Conservation (phyloP, 257 asterid species). For the Lycium ferocissimum region DNA sequence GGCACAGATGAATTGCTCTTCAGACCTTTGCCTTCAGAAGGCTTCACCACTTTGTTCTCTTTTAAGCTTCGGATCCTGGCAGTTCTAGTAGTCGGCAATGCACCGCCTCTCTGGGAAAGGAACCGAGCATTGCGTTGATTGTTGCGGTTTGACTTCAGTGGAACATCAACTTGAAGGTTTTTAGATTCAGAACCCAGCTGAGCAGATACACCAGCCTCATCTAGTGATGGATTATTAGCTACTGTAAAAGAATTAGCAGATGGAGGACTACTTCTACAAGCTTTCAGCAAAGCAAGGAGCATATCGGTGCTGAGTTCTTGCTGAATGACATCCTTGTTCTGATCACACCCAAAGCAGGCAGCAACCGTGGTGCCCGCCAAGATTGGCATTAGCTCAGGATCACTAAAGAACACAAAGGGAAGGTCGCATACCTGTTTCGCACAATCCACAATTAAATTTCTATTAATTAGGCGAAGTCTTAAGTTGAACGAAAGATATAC, state of each 20-base stretch:
- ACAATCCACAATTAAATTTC: constrained; percentile 39
- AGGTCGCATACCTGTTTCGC: constrained; percentile 86
- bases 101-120: constrained; percentile 53
- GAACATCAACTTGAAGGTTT: constrained; percentile 53
- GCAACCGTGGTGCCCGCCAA: constrained; percentile 86
- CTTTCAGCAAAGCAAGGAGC: constrained; percentile 84
- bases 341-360: constrained; percentile 89
- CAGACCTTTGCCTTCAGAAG: constrained; percentile 59
- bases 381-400: constrained; percentile 90
- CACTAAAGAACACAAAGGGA: constrained; percentile 92
- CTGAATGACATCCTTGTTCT: constrained; percentile 86
- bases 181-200: constrained; percentile 52
- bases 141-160: constrained; percentile 54
- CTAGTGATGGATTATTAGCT: constrained; percentile 39
- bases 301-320: constrained; percentile 98
- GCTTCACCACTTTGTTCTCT: constrained; percentile 62
- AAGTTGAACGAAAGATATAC: constrained; percentile 8
- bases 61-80: constrained; percentile 59
- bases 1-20: constrained; percentile 47
- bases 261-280: constrained; percentile 60
- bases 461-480: background rate
- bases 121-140: constrained; percentile 51
- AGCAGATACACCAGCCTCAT: constrained; percentile 54
- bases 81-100: constrained; percentile 42
- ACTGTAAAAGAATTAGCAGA: constrained; percentile 24